Percentiles rank a stretch among this genome's conserved stretches.
Evolutionary conservation across 2,329 filamentous ascomycete species (phyloP).

Genomic region (Dactylellina parvicollis): DNA sequence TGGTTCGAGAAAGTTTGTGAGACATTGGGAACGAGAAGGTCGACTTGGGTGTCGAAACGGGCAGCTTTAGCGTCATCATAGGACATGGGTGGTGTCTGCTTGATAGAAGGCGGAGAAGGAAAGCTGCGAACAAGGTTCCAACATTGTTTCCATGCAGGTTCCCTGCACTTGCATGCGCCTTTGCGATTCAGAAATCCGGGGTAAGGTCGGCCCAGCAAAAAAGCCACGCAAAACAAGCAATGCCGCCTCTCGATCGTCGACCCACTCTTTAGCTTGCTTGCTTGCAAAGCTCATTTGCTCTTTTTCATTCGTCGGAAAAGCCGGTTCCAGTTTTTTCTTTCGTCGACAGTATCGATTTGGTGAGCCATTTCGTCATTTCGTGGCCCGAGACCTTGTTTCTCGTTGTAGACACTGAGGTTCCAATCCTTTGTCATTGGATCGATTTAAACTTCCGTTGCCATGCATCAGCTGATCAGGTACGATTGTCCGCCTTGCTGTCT

Average conservation of each 20-base stretch:
- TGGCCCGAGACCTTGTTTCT: constrained; percentile 4
- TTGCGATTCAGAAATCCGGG: constrained; percentile 29
- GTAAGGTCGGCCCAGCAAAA: constrained; percentile 12
- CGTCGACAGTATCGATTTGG: constrained; percentile 7
- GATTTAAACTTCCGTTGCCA: neutral
- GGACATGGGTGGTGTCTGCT: neutral
- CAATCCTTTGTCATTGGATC: neutral
- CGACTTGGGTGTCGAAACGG: constrained; percentile 5
- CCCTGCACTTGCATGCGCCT: constrained; percentile 26
- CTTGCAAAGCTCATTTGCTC: constrained; percentile 5
- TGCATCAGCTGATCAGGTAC: constrained; percentile 14
- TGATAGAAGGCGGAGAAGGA: constrained; percentile 14
- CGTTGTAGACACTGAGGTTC: neutral
- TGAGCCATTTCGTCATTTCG: constrained; percentile 22
- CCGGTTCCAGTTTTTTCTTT: constrained; percentile 12
- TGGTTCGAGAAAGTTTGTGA: constrained; percentile 24
- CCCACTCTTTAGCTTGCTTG: constrained; percentile 3
- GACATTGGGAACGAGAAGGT: constrained; percentile 42
- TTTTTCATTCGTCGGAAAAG: constrained; percentile 15
- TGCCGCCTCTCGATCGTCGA: neutral
- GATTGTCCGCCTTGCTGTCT: neutral
- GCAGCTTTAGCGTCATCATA: constrained; percentile 28
- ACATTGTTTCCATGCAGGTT: constrained; percentile 16
- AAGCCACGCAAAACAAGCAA: constrained; percentile 31
- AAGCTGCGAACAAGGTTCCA: constrained; percentile 26